These are phyloP conservation scores for Dendryphion nanum DNA, from an alignment of 2,329 filamentous ascomycete genomes.

Conservation along the genomic window DNA sequence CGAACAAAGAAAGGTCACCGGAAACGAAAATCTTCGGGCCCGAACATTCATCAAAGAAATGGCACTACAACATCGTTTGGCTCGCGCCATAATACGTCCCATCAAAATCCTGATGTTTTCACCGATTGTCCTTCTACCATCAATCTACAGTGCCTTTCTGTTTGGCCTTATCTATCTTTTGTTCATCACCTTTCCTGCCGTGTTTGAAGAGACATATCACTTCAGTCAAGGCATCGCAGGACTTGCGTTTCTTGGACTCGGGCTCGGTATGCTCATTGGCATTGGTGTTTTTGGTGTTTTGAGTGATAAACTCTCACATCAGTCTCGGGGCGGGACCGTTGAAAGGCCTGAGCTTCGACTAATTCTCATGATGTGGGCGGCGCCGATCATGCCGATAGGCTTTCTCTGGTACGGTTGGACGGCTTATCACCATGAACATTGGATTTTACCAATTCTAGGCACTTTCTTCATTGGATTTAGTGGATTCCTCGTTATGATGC, in stretches of 20 bases:
- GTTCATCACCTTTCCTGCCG: slow-evolving; percentile 67
- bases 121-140: slow-evolving; percentile 8
- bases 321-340: neutral
- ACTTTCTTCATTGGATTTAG: slow-evolving; percentile 13
- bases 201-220: slow-evolving; percentile 68
- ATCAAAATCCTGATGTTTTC: slow-evolving; percentile 10
- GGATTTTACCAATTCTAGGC: slow-evolving; percentile 47
- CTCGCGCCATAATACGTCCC: slow-evolving; percentile 4
- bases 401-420: slow-evolving; percentile 54
- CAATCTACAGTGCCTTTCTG: slow-evolving; percentile 6
- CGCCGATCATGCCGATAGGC: slow-evolving; percentile 27
- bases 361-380: slow-evolving; percentile 6
- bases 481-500: slow-evolving; percentile 17
- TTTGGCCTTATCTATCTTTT: slow-evolving; percentile 10
- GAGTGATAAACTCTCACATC: slow-evolving; percentile 2
- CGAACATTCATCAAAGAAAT: slow-evolving; percentile 52
- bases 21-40: slow-evolving; percentile 67
- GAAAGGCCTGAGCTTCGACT: slow-evolving; percentile 20
- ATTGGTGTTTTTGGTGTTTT: slow-evolving; percentile 8
- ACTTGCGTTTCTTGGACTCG: slow-evolving; percentile 70
- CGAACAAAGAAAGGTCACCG: slow-evolving; percentile 62
- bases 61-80: slow-evolving; percentile 53
- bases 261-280: slow-evolving; percentile 47
- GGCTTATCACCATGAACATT: slow-evolving; percentile 50
- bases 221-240: slow-evolving; percentile 70